Evolutionary conservation across 768 basidiomycete species (phyloP).

Genomic region (Dioszegia aurantiaca): DNA sequence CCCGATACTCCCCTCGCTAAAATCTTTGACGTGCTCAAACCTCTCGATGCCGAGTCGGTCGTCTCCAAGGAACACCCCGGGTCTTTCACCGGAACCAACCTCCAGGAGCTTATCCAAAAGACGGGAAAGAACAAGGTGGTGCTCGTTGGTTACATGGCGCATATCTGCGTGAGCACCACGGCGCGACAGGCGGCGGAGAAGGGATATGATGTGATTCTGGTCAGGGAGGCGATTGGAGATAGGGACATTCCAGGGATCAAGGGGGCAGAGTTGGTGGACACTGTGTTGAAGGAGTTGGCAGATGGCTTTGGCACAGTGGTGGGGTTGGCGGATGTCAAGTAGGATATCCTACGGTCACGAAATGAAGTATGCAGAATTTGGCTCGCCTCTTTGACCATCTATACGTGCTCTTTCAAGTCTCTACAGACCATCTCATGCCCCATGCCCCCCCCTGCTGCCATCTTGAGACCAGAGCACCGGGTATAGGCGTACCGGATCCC

Average conservation of each 20-base stretch:
- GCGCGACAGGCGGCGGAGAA: conserved; percentile 20
- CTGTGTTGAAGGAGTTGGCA: conserved; percentile 14
- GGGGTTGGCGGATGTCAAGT: neutral
- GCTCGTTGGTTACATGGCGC: conserved; percentile 25
- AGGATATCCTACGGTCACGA: neutral
- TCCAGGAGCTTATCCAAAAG: conserved; percentile 7
- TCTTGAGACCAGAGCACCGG: neutral
- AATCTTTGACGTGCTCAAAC: conserved; percentile 14
- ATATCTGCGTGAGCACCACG: conserved; percentile 29
- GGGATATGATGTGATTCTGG: conserved; percentile 24
- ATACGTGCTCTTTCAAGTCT: neutral
- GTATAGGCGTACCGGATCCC: neutral
- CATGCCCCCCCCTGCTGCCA: neutral
- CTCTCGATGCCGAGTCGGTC: conserved; percentile 18
- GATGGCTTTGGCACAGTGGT: conserved; percentile 15
- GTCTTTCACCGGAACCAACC: conserved; percentile 28
- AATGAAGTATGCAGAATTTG: too few species aligned
- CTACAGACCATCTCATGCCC: neutral
- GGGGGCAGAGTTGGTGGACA: conserved; percentile 7
- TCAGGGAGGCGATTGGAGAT: conserved; percentile 27
- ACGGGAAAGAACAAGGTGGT: conserved; percentile 21
- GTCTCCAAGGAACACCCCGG: conserved; percentile 22
- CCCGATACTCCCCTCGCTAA: conserved; percentile 9
- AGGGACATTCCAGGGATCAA: conserved; percentile 20
- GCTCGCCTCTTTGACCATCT: too few species aligned